These are phyloP conservation scores for Phoma sp. DNA, from an alignment of 2,329 filamentous ascomycete species.

Conservation along the genomic window DNA sequence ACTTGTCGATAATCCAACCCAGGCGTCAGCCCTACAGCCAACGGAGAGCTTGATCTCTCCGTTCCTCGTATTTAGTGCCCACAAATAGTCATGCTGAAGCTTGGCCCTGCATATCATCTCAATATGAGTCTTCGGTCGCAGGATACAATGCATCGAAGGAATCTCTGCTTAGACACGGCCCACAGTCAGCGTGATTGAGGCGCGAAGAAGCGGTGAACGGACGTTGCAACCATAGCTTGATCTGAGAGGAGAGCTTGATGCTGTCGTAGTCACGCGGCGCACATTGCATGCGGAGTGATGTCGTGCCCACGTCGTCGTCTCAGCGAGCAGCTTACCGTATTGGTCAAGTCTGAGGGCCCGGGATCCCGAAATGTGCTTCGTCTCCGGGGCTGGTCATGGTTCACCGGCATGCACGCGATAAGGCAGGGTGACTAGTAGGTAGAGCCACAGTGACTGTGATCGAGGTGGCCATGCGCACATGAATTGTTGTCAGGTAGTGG, in stretches of 20 bases:
- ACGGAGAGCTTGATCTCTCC: conserved; percentile 6
- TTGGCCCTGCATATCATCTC: conserved; percentile 10
- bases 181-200: conserved; percentile 14
- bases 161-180: not conserved
- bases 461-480: conserved; percentile 15
- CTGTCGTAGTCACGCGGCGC: conserved; percentile 22
- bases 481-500: conserved; percentile 19
- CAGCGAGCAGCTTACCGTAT: conserved; percentile 13
- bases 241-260: not conserved
- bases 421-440: conserved; percentile 20
- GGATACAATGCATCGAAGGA: conserved; percentile 3
- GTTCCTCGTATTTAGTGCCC: not conserved
- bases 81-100: conserved; percentile 1
- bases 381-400: conserved; percentile 1
- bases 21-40: conserved; percentile 17
- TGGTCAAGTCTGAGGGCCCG: conserved; percentile 3
- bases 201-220: conserved; percentile 10
- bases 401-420: conserved; percentile 30
- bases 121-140: not conserved
- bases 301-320: conserved; percentile 5
- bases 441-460: conserved; percentile 9
- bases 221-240: not conserved
- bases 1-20: not conserved
- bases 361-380: conserved; percentile 1
- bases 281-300: conserved; percentile 15